Evolutionary conservation across 164 flowering plant genomes (phyloP), one percentile per base, ranked within the genome.

Genomic region (Liriodendron chinense): DNA sequence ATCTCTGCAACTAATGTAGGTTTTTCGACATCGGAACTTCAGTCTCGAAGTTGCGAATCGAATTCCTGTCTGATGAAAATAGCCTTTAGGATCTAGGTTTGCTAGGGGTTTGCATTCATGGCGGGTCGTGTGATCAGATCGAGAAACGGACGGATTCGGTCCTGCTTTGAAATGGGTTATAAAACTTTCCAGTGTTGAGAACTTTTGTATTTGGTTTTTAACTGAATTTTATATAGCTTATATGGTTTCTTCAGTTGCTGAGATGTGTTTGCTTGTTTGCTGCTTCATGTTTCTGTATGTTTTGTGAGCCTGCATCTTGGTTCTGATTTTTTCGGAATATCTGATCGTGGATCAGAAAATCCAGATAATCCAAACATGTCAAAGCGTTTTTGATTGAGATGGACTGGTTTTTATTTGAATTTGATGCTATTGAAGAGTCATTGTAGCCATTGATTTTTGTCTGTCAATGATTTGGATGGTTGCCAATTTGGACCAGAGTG

Each of bases 121-220:
- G 73, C 78, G 68, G 71, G 75, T 34, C 18, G 61, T 3, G 18
- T 14, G 63, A 70, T 64, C 18, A 26, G 47, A 53, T 53, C 48
- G 34, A 71, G 43, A 56, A 28, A 67, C 3, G 6, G 53, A 10
- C 18, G 34, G n/a, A 47, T 47, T 72, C 13, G 23, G 67, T 75
- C 71, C 69, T 75, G 73, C 72, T 50, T 61, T 68, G 73, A 65
- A 74, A 79, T 48, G 59, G 61, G 23, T 65, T 13, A 47, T 49
- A 47, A 75, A 69, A 68, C 73, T 68, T 53, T 76, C 21, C 59
- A 76, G 56, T 70, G 75, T 71, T 77, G 72, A 66, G 71, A 70
- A 64, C 57, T 62, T 34, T 1, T 69, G 47, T 47, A 28, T 56
- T n/a, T 47, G 62, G 62, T 57, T 67, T 59, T 62, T 47, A 70